Percentiles rank a stretch among this genome's conserved stretches.
Conservation (phyloP, 2,329 filamentous ascomycete genomes). For the Colletotrichum sojae region DNA sequence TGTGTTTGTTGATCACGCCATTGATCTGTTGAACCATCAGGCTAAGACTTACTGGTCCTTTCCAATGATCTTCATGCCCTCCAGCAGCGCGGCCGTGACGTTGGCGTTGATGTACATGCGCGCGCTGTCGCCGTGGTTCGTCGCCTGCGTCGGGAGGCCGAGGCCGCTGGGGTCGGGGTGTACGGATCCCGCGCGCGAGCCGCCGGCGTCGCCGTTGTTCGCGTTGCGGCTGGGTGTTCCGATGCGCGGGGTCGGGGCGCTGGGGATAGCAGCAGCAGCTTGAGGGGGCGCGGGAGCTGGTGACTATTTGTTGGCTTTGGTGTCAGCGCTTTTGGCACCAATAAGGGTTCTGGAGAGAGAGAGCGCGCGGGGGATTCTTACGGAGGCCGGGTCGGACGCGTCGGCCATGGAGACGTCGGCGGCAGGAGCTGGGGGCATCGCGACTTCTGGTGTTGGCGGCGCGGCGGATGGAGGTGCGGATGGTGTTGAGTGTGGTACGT, state of each 20-base stretch:
- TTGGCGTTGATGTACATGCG: constrained; percentile 80
- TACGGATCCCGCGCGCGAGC: constrained; percentile 70
- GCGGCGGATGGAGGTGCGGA: constrained; percentile 43
- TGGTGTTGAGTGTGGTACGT: constrained; percentile 30
- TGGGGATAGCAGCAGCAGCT: constrained; percentile 51
- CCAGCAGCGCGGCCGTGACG: constrained; percentile 76
- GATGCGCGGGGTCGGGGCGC: constrained; percentile 60
- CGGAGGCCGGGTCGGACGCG: constrained; percentile 57
- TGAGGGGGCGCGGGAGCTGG: constrained; percentile 52
- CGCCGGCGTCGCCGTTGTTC: constrained; percentile 55
- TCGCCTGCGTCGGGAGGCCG: constrained; percentile 71
- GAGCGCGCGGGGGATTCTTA: constrained; percentile 46
- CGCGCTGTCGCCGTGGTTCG: constrained; percentile 76
- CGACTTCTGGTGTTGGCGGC: constrained; percentile 26
- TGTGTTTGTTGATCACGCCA: not conserved
- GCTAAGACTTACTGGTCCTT: constrained; percentile 74
- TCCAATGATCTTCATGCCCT: constrained; percentile 81
- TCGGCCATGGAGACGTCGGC: constrained; percentile 61
- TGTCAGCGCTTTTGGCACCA: constrained; percentile 11
- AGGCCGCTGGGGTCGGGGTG: constrained; percentile 67
- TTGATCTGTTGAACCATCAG: not conserved
- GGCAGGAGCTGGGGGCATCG: constrained; percentile 18
- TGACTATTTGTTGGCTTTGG: constrained; percentile 48
- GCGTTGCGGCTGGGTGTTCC: constrained; percentile 61
- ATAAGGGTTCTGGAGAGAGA: too few relatives aligned